Percentiles rank a stretch among this genome's conserved stretches.
Evolutionary conservation across 805 yeast species (phyloP).

Genomic region (Starmerella gropengiesseri): DNA sequence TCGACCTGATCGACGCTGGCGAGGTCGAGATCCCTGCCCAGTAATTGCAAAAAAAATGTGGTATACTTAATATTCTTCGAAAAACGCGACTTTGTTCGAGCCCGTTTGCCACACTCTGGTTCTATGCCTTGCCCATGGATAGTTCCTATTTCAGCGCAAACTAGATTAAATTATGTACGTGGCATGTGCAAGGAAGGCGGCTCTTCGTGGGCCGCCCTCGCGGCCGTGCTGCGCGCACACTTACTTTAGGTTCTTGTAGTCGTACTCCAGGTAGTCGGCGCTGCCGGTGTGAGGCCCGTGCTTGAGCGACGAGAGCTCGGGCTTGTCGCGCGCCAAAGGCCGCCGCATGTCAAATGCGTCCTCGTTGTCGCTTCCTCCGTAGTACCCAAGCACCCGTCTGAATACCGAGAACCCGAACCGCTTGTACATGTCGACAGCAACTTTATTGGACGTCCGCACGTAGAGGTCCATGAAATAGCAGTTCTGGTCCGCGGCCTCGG

Average conservation of each 20-base stretch:
- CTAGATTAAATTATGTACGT: constrained; percentile 7
- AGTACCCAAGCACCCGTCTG: constrained; percentile 82
- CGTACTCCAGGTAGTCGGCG: constrained; percentile 18
- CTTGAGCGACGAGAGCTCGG: constrained; percentile 23
- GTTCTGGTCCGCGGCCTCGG: constrained; percentile 67
- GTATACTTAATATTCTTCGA: constrained; percentile 4
- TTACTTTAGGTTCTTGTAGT: constrained; percentile 19
- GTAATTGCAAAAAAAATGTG: constrained; percentile 23
- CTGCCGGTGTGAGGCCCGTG: constrained; percentile 26
- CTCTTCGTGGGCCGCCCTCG: not conserved
- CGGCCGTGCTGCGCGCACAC: not conserved
- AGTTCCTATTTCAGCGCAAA: constrained; percentile 13
- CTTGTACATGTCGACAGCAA: constrained; percentile 76
- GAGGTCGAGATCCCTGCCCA: constrained; percentile 59
- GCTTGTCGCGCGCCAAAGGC: constrained; percentile 31
- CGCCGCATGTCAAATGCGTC: constrained; percentile 61
- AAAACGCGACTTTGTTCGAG: not conserved
- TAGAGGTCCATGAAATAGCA: constrained; percentile 83
- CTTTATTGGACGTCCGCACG: constrained; percentile 71
- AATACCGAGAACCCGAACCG: constrained; percentile 75
- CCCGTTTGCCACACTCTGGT: constrained; percentile 90
- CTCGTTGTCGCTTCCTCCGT: constrained; percentile 51
- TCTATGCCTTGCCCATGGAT: constrained; percentile 30
- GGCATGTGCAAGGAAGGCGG: not conserved
- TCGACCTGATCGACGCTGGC: constrained; percentile 97